Evolutionary conservation across 257 asterid genomes (phyloP).

Genomic region (Prunella vulgaris): DNA sequence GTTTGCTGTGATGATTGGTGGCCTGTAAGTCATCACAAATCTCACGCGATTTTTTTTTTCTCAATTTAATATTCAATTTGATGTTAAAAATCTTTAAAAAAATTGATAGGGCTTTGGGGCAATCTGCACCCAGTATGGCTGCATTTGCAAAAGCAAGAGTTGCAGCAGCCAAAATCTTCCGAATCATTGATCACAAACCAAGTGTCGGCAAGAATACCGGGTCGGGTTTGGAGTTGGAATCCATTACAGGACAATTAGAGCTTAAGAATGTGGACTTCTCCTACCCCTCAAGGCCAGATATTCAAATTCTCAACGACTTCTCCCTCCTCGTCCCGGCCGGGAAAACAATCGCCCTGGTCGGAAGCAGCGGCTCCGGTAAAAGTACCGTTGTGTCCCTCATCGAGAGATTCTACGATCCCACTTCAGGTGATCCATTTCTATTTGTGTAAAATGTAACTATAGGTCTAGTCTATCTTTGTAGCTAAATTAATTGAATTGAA

Average conservation of each 20-base stretch:
- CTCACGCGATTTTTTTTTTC: neutral
- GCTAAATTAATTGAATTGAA: conserved; percentile 22
- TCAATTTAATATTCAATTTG: neutral
- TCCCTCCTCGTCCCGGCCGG: conserved; percentile 73
- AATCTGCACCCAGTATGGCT: conserved; percentile 87
- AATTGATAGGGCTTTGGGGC: conserved; percentile 67
- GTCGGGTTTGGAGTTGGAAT: conserved; percentile 68
- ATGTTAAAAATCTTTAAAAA: too few relatives aligned
- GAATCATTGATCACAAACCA: conserved; percentile 75
- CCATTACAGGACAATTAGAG: conserved; percentile 68
- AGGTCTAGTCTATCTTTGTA: conserved; percentile 1
- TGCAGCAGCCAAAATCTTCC: conserved; percentile 84
- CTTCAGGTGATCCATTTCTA: conserved; percentile 46
- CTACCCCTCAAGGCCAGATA: conserved; percentile 84
- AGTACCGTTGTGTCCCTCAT: conserved; percentile 92
- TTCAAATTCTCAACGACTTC: conserved; percentile 50
- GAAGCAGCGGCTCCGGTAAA: conserved; percentile 94
- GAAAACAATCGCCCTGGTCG: conserved; percentile 83
- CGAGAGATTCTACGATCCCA: conserved; percentile 88
- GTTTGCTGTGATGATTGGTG: conserved; percentile 98
- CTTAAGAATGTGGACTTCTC: conserved; percentile 64
- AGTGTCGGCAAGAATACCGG: conserved; percentile 42
- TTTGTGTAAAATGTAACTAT: too few relatives aligned
- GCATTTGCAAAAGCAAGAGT: conserved; percentile 92
- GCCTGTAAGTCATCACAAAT: conserved; percentile 53